Percentiles rank a stretch among this genome's conserved stretches.
phyloP scores from a whole-genome alignment of 139 green algal genomes.

The Astrephomene gubernaculifera region DNA sequence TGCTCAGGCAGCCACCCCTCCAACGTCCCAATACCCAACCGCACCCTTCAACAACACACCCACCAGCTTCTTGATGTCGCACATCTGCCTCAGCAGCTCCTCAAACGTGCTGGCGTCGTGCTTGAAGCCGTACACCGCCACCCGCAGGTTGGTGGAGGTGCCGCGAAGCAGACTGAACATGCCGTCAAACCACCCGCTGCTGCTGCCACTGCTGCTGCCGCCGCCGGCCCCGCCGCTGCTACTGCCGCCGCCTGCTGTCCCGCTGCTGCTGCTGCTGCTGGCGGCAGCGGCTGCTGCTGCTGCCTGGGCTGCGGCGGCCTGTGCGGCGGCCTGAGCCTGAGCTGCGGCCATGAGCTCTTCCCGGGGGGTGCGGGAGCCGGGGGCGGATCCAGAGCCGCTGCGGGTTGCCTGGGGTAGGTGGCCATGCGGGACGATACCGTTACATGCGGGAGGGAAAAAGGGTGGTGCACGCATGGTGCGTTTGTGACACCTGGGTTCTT shows the following conservation, averaged over 20 bases:
- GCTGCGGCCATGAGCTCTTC: slow-evolving; percentile 24
- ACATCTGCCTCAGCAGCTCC: slow-evolving; percentile 79
- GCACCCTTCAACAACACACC: neutral
- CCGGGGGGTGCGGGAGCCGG: neutral
- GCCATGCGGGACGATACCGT: no score
- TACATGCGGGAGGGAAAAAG: no score
- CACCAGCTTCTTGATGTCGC: slow-evolving; percentile 62
- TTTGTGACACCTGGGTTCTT: no score
- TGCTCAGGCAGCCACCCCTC: neutral
- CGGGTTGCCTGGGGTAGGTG: no score
- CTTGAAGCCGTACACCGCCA: slow-evolving; percentile 90
- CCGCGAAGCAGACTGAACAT: slow-evolving; percentile 19
- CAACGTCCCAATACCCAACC: neutral
- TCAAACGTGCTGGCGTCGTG: slow-evolving; percentile 94
- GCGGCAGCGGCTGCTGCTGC: neutral
- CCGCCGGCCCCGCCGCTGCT: neutral
- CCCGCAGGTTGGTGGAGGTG: slow-evolving; percentile 71
- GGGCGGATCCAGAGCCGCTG: neutral
- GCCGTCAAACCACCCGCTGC: slow-evolving; percentile 48
- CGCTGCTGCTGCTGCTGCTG: neutral
- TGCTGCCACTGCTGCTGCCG: neutral
- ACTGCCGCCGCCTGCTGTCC: slow-evolving; percentile 9
- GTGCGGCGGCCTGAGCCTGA: neutral
- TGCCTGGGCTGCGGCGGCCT: neutral
- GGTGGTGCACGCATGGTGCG: no score